Conservation (phyloP, 805 yeast genomes). For the Teunomyces gatunensis region DNA sequence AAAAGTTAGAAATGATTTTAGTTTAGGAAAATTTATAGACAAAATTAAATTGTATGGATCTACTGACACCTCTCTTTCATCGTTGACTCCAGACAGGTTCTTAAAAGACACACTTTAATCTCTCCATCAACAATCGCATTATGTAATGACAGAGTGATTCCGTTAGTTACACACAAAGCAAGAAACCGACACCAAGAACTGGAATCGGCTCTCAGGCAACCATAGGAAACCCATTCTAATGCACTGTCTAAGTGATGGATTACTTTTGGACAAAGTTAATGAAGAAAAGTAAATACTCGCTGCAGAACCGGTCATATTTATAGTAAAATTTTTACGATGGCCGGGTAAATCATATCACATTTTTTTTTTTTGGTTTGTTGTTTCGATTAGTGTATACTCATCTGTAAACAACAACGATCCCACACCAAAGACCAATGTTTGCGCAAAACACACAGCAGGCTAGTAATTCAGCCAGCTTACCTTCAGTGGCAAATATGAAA, state of each 20-base stretch:
- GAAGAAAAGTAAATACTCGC: slow-evolving; percentile 16
- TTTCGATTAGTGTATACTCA: not conserved
- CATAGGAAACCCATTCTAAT: slow-evolving; percentile 26
- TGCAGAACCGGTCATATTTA: not conserved
- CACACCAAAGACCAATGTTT: not conserved
- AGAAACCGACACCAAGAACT: slow-evolving; percentile 30
- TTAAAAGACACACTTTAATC: slow-evolving; percentile 40
- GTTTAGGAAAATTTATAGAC: not conserved
- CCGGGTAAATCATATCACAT: slow-evolving; percentile 11
- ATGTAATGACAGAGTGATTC: slow-evolving; percentile 22
- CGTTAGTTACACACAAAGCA: slow-evolving; percentile 14
- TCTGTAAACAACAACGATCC: not conserved
- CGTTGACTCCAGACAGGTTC: slow-evolving; percentile 48
- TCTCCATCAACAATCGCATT: slow-evolving; percentile 50
- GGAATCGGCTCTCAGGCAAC: slow-evolving; percentile 8
- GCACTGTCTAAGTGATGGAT: slow-evolving; percentile 74
- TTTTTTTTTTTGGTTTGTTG: not conserved
- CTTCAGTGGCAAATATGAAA: not conserved
- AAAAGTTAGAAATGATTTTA: not conserved
- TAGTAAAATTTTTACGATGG: slow-evolving; percentile 1
- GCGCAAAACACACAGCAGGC: not conserved
- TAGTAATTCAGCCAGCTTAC: not conserved
- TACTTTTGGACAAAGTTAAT: slow-evolving; percentile 64
- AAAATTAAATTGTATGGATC: slow-evolving; percentile 31
- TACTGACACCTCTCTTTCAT: slow-evolving; percentile 55